Conservation (phyloP, 306 rosid species). For the Senna siamea region DNA sequence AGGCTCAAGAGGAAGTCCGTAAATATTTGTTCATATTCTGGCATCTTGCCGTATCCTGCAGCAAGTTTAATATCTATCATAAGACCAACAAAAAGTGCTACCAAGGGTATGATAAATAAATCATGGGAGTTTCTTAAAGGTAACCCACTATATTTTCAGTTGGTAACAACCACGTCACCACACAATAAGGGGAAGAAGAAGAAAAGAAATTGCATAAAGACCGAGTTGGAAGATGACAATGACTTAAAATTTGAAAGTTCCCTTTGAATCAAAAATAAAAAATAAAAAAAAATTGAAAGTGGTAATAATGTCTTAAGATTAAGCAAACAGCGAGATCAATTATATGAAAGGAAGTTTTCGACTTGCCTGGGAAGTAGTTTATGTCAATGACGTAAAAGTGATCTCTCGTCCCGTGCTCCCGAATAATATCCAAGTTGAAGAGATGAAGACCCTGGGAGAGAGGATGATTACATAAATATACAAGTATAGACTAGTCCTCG, state of each 20-base stretch:
- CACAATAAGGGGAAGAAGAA: not conserved
- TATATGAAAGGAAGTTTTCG: conserved; percentile 1
- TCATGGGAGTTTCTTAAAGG: not conserved
- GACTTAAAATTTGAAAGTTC: no score
- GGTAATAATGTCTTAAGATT: conserved; percentile 5
- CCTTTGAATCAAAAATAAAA: not conserved
- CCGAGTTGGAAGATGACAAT: not conserved
- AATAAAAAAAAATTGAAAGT: not conserved
- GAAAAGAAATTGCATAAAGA: not conserved
- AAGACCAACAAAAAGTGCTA: not conserved
- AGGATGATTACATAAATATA: not conserved
- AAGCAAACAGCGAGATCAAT: not conserved
- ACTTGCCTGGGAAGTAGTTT: conserved; percentile 90
- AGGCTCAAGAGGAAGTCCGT: conserved; percentile 82
- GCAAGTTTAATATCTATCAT: conserved; percentile 23
- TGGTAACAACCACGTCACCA: not conserved
- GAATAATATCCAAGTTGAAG: conserved; percentile 87
- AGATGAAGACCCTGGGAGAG: conserved; percentile 72
- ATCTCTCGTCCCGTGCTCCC: conserved; percentile 74
- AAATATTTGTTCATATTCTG: conserved; percentile 88
- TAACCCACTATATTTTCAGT: not conserved
- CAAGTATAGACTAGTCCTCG: not conserved
- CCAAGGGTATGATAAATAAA: not conserved
- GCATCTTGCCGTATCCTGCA: conserved; percentile 91
- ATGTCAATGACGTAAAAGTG: conserved; percentile 86